These are phyloP conservation scores for Calendula officinalis DNA, from an alignment of 129 eudicot species.

Conservation along the genomic window DNA sequence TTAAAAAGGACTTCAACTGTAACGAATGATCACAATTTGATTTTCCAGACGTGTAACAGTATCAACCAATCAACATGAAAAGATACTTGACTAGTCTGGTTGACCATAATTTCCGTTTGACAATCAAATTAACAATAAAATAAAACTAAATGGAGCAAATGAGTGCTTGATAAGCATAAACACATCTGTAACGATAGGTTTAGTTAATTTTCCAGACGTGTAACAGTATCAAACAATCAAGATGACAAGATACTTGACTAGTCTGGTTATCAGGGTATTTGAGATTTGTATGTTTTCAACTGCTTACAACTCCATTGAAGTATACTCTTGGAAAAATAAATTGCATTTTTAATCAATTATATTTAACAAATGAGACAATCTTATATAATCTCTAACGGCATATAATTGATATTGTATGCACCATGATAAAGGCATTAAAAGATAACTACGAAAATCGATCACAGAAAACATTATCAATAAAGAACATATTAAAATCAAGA, in stretches of 20 bases:
- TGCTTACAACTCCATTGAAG: background rate
- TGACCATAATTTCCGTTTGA: background rate
- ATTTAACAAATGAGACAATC: no score
- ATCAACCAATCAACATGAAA: slow-evolving; percentile 18
- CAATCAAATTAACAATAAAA: background rate
- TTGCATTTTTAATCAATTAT: no score
- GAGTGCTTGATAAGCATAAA: slow-evolving; percentile 19
- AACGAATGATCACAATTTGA: slow-evolving; percentile 16
- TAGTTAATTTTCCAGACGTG: slow-evolving; percentile 32
- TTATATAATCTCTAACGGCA: no score
- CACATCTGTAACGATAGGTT: slow-evolving; percentile 43
- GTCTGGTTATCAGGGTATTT: slow-evolving; percentile 24
- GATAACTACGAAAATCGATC: no score
- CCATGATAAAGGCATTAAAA: no score
- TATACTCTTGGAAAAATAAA: no score
- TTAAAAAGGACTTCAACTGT: slow-evolving; percentile 27
- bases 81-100: slow-evolving; percentile 43
- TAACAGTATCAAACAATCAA: slow-evolving; percentile 40
- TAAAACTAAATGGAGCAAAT: slow-evolving; percentile 39
- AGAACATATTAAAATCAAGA: background rate
- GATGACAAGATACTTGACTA: slow-evolving; percentile 38
- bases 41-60: slow-evolving; percentile 43
- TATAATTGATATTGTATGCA: no score
- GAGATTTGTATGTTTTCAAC: background rate
- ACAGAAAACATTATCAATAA: background rate